A percentile compares a stretch with the other conserved stretches of the same genome.
Evolutionary conservation across 371 early-diverging fungal species (phyloP).

Genomic region (Mucor circinelloides): DNA sequence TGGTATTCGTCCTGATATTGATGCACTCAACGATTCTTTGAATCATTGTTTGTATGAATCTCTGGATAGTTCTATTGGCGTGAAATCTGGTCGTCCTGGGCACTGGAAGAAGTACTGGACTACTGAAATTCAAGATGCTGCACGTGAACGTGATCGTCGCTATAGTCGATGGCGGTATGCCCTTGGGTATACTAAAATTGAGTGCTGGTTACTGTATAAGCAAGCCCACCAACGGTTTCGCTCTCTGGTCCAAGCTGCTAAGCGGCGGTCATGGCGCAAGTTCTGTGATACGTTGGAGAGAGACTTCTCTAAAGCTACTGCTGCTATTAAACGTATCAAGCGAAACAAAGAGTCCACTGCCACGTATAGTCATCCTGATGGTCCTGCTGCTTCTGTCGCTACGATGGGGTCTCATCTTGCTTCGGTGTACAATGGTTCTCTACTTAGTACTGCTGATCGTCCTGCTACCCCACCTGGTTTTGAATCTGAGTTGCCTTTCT

Average conservation of each 20-base stretch:
- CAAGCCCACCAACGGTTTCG: neutral
- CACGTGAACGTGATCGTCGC: neutral
- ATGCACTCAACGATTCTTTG: constrained; percentile 9
- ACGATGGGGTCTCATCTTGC: constrained; percentile 18
- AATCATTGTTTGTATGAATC: constrained; percentile 8
- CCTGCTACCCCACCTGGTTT: neutral
- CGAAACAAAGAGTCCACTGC: neutral
- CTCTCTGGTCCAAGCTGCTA: neutral
- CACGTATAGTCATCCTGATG: constrained; percentile 17
- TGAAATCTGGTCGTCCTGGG: neutral
- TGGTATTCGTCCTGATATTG: constrained; percentile 1
- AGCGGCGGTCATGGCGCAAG: neutral
- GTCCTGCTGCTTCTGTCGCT: constrained; percentile 6
- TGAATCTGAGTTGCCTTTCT: too few relatives aligned
- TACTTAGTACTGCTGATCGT: neutral
- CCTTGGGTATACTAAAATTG: constrained; percentile 2
- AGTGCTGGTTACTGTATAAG: constrained; percentile 3
- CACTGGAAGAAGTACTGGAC: too few relatives aligned
- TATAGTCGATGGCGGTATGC: constrained; percentile 14
- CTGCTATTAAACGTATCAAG: neutral
- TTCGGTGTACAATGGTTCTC: constrained; percentile 9
- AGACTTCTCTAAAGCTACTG: neutral
- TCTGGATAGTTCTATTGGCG: constrained; percentile 8
- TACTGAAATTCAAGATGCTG: constrained; percentile 8
- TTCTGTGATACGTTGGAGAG: constrained; percentile 8